Evolutionary conservation across 257 asterid genomes (phyloP).

Genomic region (Fraxinus anomala): DNA sequence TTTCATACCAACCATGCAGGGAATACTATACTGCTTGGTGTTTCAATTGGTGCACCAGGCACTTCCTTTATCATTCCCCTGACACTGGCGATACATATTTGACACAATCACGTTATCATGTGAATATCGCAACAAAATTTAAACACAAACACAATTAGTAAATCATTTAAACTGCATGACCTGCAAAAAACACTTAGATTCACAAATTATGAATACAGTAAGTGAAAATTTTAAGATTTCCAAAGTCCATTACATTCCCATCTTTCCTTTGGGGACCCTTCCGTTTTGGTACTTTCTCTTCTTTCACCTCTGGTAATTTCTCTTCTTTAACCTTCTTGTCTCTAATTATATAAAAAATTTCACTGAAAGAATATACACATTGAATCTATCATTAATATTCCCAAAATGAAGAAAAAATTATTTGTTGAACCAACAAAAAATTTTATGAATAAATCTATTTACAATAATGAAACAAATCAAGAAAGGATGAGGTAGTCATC

Average conservation of each 20-base stretch:
- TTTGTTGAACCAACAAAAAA: no score
- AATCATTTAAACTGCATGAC: neutral
- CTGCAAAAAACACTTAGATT: neutral
- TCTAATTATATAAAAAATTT: neutral
- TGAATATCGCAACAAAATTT: neutral
- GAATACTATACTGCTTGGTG: conserved; percentile 45
- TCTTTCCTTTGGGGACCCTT: neutral
- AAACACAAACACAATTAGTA: neutral
- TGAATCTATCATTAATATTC: no score
- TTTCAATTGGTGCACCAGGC: conserved; percentile 47
- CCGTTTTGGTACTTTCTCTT: neutral
- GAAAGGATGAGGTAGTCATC: neutral
- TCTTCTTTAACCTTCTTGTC: neutral
- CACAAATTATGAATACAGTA: neutral
- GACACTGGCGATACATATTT: conserved; percentile 54
- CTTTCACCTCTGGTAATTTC: neutral
- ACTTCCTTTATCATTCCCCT: conserved; percentile 44
- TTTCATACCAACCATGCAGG: conserved; percentile 46
- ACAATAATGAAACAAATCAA: no score
- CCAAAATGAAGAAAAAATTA: no score
- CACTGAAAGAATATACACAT: no score
- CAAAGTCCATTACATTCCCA: neutral
- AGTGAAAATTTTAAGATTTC: neutral
- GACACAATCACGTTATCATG: conserved; percentile 19
- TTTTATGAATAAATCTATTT: no score